phyloP scores from a whole-genome alignment of 2,329 filamentous ascomycete genomes.

The Xylaria sp. region DNA sequence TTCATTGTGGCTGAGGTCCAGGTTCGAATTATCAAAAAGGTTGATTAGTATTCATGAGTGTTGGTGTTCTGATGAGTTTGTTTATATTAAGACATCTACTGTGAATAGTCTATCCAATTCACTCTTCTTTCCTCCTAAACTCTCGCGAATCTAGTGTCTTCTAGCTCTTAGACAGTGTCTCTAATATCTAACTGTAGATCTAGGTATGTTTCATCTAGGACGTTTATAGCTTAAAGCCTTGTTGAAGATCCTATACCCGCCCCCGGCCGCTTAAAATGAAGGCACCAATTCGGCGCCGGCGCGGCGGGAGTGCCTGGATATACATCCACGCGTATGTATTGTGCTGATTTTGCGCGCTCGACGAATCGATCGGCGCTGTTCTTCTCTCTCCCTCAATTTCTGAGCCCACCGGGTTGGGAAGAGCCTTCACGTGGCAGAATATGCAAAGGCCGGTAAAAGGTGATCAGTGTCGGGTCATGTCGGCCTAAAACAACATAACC shows the following conservation, averaged over 20 bases:
- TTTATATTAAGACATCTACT: not conserved
- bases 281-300: not conserved
- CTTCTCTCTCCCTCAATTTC: not conserved
- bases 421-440: not conserved
- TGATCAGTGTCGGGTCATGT: not conserved
- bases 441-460: not conserved
- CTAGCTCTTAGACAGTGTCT: not conserved
- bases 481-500: not conserved
- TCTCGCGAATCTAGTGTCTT: not conserved
- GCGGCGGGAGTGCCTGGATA: not conserved
- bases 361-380: not conserved
- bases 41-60: not conserved
- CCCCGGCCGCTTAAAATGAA: not conserved
- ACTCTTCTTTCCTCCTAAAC: not conserved
- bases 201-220: not conserved
- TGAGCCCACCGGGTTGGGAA: too few relatives aligned
- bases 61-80: not conserved
- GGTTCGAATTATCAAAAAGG: not conserved
- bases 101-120: not conserved
- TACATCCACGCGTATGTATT: not conserved
- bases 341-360: not conserved
- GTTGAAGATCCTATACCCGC: not conserved
- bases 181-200: not conserved
- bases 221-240: not conserved
- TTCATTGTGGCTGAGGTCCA: not conserved